A percentile compares a stretch with the other conserved stretches of the same genome.
Conservation (phyloP, 805 yeast species). For the Millerozyma miso region DNA sequence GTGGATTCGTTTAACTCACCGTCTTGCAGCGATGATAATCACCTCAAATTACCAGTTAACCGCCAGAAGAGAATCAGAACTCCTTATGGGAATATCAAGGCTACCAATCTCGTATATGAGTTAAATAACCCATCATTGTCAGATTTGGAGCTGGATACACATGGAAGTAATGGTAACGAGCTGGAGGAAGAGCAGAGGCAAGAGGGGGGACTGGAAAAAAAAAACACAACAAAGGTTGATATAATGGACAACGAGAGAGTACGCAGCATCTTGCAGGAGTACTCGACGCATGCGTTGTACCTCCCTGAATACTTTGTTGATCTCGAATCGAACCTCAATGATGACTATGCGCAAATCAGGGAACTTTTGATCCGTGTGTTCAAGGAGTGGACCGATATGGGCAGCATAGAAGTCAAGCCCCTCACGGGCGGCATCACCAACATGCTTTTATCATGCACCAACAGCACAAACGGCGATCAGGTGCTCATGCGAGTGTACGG, state of each 20-base stretch:
- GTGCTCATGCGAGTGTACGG: slow-evolving; percentile 71
- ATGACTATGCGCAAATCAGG: slow-evolving; percentile 34
- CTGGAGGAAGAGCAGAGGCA: neutral
- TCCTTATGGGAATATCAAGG: neutral
- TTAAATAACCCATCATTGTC: slow-evolving; percentile 35
- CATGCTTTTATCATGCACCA: slow-evolving; percentile 49
- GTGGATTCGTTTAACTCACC: slow-evolving; percentile 14
- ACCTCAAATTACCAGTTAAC: neutral
- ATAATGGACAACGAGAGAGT: slow-evolving; percentile 5
- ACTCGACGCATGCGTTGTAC: slow-evolving; percentile 47
- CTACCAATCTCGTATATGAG: slow-evolving; percentile 28
- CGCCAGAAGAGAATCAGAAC: slow-evolving; percentile 12
- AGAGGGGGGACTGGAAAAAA: neutral
- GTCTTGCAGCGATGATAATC: slow-evolving; percentile 3
- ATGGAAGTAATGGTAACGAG: slow-evolving; percentile 2
- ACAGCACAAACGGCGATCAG: slow-evolving; percentile 24
- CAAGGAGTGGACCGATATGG: slow-evolving; percentile 29
- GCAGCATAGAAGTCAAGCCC: slow-evolving; percentile 34
- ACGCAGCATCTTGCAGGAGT: slow-evolving; percentile 13
- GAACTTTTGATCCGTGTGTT: slow-evolving; percentile 40
- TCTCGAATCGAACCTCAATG: slow-evolving; percentile 31
- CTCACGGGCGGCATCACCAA: slow-evolving; percentile 64
- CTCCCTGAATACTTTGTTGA: slow-evolving; percentile 42
- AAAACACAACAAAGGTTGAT: slow-evolving; percentile 1
- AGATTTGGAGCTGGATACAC: slow-evolving; percentile 25